Conservation (phyloP, 345 rosid genomes). For the Isatis tinctoria region DNA sequence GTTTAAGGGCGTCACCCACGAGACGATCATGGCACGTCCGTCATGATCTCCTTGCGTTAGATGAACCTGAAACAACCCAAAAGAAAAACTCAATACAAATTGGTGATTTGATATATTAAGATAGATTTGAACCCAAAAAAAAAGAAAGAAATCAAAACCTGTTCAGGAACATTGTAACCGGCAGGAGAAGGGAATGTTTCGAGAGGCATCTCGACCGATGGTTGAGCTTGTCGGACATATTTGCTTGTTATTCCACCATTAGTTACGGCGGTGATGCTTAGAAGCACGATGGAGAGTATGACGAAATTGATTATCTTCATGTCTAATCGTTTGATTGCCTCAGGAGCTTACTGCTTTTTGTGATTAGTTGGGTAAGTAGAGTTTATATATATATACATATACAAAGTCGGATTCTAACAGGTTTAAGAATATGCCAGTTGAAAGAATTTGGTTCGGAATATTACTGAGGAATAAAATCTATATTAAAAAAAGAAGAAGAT, state of each 20-base stretch:
- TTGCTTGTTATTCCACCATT: conserved; percentile 19
- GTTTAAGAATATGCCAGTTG: neutral
- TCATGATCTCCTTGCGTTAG: conserved; percentile 46
- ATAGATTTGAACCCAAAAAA: neutral
- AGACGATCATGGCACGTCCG: conserved; percentile 40
- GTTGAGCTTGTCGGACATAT: conserved; percentile 20
- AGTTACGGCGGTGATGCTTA: neutral
- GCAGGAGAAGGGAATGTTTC: conserved; percentile 19
- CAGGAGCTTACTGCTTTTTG: neutral
- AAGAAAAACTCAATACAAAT: neutral
- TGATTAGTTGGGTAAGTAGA: neutral
- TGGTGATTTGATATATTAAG: neutral
- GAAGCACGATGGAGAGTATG: neutral
- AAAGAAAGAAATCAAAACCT: neutral
- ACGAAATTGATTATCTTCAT: conserved; percentile 5
- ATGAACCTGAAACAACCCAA: conserved; percentile 37
- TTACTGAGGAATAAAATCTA: too few species aligned
- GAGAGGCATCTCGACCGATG: conserved; percentile 20
- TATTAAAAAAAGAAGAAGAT: too few species aligned
- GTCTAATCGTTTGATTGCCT: neutral
- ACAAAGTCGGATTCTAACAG: too few species aligned
- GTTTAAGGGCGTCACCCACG: conserved; percentile 42
- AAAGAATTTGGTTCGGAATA: too few species aligned
- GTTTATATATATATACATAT: too few species aligned
- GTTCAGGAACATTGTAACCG: conserved; percentile 23